Conservation (phyloP, 2,329 filamentous ascomycete genomes). For the Fusarium sp. region DNA sequence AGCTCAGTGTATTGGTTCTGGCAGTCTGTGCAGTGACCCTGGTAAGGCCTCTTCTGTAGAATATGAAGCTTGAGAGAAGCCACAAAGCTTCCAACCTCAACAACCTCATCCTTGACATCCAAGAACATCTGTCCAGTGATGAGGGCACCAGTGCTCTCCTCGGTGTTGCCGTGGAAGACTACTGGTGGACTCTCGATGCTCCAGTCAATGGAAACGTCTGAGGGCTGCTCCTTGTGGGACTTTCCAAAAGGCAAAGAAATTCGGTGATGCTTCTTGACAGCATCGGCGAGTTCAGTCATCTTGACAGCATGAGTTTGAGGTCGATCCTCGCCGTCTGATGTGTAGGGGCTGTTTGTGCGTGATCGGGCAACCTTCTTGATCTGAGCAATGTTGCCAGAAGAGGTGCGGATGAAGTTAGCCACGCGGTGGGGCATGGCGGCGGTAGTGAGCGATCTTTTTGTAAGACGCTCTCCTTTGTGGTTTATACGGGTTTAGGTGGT, state of each 20-base stretch:
- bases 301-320: constrained; percentile 47
- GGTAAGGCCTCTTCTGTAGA: constrained; percentile 84
- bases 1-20: constrained; percentile 76
- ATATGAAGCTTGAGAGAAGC: constrained; percentile 78
- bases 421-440: constrained; percentile 67
- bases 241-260: constrained; percentile 56
- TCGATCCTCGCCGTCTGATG: constrained; percentile 52
- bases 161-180: constrained; percentile 81
- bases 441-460: constrained; percentile 32
- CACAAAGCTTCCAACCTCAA: constrained; percentile 77
- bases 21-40: constrained; percentile 82
- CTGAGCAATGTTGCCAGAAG: constrained; percentile 65
- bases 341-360: constrained; percentile 49
- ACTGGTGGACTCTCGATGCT: constrained; percentile 87
- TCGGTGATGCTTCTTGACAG: constrained; percentile 56
- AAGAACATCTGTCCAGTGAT: constrained; percentile 86
- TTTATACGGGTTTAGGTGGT: constrained; percentile 16
- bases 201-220: constrained; percentile 61
- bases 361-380: constrained; percentile 57
- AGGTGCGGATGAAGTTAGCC: constrained; percentile 66
- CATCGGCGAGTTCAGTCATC: constrained; percentile 53
- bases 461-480: constrained; percentile 18
- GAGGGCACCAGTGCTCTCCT: constrained; percentile 83
- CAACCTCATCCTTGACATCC: constrained; percentile 72
- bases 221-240: constrained; percentile 56